Evolutionary conservation across 2,329 filamentous ascomycete species (phyloP).

Genomic region (Pseudocercospora vitis): DNA sequence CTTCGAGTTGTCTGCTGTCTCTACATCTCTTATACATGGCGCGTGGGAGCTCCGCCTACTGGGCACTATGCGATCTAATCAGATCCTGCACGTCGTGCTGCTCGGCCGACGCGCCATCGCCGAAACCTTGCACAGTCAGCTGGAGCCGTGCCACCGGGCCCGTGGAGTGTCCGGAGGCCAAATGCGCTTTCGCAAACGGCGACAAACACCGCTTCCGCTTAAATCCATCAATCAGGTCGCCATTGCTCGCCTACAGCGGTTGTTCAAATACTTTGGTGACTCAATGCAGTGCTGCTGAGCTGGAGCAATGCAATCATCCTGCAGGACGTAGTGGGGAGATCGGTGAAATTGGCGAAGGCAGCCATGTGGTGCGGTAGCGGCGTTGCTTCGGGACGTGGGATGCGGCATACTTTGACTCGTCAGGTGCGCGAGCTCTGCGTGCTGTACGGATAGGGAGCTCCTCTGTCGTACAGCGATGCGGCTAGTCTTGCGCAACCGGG

Average conservation of each 20-base stretch:
- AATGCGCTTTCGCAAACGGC: not conserved
- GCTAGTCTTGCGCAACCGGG: slow-evolving; percentile 6
- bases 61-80: slow-evolving; percentile 22
- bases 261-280: not conserved
- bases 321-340: not conserved
- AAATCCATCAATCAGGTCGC: not conserved
- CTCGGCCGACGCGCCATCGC: not conserved
- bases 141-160: not conserved
- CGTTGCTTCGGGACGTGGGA: slow-evolving; percentile 4
- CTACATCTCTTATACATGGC: slow-evolving; percentile 12
- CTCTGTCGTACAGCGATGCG: not conserved
- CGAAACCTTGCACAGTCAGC: slow-evolving; percentile 3
- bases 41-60: slow-evolving; percentile 13
- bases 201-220: not conserved
- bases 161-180: not conserved
- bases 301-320: slow-evolving; percentile 2
- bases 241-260: slow-evolving; percentile 6
- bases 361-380: slow-evolving; percentile 1
- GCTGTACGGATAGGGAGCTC: slow-evolving; percentile 3
- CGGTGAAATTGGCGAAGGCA: not conserved
- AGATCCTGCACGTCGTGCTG: slow-evolving; percentile 14
- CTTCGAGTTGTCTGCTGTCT: slow-evolving; percentile 5
- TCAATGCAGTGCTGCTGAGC: not conserved
- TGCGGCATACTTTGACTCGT: slow-evolving; percentile 1
- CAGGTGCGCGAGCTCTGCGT: not conserved